Conservation (phyloP, 495 filamentous ascomycete genomes). For the Tuber aestivum region DNA sequence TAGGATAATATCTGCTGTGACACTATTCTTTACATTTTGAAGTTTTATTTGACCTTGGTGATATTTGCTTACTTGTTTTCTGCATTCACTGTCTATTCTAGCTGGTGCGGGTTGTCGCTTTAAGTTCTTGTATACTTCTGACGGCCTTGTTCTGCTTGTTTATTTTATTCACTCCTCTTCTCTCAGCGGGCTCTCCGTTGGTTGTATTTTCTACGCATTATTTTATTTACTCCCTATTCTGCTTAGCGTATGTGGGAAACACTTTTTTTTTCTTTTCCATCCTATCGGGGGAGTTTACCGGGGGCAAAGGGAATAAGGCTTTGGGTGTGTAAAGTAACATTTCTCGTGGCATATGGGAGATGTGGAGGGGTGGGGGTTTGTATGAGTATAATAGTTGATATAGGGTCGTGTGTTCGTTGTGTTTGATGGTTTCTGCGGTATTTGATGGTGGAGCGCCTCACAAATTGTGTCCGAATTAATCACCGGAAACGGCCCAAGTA, state of each 20-base stretch:
- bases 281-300: not conserved
- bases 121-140: not conserved
- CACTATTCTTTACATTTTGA: not conserved
- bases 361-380: conserved; percentile 1
- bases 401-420: not conserved
- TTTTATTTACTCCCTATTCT: not conserved
- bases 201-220: not conserved
- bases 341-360: not conserved
- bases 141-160: not conserved
- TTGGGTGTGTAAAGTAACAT: not conserved
- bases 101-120: not conserved
- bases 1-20: not conserved
- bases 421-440: not conserved
- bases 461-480: not conserved
- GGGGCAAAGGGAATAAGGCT: not conserved
- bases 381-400: not conserved
- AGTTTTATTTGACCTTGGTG: not conserved
- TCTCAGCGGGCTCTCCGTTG: not conserved
- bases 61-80: not conserved
- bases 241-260: not conserved
- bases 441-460: not conserved
- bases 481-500: not conserved
- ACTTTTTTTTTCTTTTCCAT: too few relatives aligned
- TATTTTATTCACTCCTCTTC: not conserved
- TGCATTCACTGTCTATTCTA: not conserved